A percentile compares a stretch with the other conserved stretches of the same genome.
Conservation (phyloP, 495 filamentous ascomycete genomes). For the Daldinia caldariorum region DNA sequence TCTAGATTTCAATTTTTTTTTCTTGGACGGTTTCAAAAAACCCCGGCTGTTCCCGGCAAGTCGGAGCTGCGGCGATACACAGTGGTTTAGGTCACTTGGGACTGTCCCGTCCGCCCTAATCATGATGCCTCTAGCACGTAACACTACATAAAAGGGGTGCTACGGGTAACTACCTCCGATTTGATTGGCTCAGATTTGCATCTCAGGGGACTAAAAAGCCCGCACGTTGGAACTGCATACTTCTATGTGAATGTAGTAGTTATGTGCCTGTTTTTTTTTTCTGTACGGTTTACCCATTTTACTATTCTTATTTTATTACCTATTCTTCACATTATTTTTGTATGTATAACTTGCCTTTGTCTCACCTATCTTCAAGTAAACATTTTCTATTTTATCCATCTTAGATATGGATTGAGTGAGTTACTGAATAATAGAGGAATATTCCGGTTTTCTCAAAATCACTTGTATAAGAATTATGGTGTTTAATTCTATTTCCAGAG, state of each 20-base stretch:
- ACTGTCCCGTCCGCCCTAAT: conserved; percentile 37
- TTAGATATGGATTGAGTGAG: neutral
- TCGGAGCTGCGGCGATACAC: conserved; percentile 43
- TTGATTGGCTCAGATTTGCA: conserved; percentile 32
- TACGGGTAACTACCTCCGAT: conserved; percentile 13
- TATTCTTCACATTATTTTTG: no score
- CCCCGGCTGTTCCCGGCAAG: conserved; percentile 49
- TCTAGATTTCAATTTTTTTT: conserved; percentile 37
- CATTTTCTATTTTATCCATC: neutral
- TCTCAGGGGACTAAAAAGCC: conserved; percentile 30
- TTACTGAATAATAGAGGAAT: neutral
- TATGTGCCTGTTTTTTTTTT: neutral
- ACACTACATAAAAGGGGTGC: conserved; percentile 34
- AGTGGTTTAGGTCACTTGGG: conserved; percentile 21
- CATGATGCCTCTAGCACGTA: conserved; percentile 42
- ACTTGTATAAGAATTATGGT: neutral
- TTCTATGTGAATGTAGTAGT: neutral
- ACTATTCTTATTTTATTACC: no score
- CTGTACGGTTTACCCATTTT: neutral
- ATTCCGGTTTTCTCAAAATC: neutral
- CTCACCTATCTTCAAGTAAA: neutral
- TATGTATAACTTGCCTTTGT: no score
- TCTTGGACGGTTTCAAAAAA: conserved; percentile 29
- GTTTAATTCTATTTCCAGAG: conserved; percentile 4
- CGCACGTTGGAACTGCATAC: conserved; percentile 14